These are phyloP conservation scores for Mucor indicus DNA, from an alignment of 371 early-diverging fungal genomes.

Conservation along the genomic window DNA sequence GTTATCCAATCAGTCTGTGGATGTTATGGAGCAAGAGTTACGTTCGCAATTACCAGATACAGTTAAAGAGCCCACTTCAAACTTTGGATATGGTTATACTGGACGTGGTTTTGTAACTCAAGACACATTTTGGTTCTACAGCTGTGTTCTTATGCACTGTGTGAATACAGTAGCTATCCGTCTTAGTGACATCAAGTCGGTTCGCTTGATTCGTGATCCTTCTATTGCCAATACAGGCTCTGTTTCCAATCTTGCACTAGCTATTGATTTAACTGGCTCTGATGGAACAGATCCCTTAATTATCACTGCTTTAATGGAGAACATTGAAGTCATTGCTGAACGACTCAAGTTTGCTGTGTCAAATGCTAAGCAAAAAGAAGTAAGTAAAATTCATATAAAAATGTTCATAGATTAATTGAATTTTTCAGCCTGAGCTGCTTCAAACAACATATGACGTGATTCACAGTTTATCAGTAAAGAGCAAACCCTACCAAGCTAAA, in stretches of 20 bases:
- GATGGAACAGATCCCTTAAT: conserved; percentile 27
- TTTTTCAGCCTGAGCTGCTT: conserved; percentile 28
- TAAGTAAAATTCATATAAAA: conserved; percentile 1
- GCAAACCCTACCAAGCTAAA: conserved; percentile 26
- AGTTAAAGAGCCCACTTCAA: conserved; percentile 25
- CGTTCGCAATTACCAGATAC: conserved; percentile 22
- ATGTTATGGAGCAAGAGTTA: conserved; percentile 36
- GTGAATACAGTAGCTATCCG: conserved; percentile 46
- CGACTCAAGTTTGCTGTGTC: conserved; percentile 36
- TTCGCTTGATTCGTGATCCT: conserved; percentile 40
- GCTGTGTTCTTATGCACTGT: conserved; percentile 42
- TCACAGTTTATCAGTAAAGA: conserved; percentile 33
- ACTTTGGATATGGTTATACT: conserved; percentile 38
- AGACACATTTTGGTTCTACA: conserved; percentile 48
- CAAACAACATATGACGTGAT: conserved; percentile 43
- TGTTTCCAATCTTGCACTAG: conserved; percentile 30
- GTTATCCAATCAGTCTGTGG: conserved; percentile 7
- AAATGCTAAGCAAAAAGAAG: conserved; percentile 35
- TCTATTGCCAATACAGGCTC: conserved; percentile 30
- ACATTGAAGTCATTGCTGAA: conserved; percentile 39
- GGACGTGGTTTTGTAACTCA: conserved; percentile 46
- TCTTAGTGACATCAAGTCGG: conserved; percentile 28
- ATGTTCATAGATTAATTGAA: background rate
- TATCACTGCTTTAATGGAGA: conserved; percentile 36
- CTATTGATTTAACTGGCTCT: conserved; percentile 22